Evolutionary conservation across 768 basidiomycete genomes (phyloP), one percentile per base, ranked within the genome.

Genomic region (Hygrophoropsis aurantiaca): DNA sequence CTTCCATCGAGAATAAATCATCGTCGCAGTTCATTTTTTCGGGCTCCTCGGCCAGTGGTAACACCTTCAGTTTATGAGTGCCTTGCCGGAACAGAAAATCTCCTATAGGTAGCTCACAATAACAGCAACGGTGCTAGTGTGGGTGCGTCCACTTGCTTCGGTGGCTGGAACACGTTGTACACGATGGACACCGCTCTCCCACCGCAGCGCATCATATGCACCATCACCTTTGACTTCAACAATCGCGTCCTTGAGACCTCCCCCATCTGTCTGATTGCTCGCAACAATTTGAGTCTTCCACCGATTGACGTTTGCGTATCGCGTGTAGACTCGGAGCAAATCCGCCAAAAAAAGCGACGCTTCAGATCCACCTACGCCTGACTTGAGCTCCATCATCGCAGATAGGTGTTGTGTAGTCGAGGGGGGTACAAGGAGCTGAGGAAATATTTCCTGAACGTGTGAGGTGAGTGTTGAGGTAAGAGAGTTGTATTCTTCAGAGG

Each of bases 141-240:
- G 97, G 23, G 90, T 81, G 40, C 95, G 73, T 5, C 95, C 95
- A 49, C 81, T 83, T 2, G 85, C 73, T 57, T 97, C 95, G 3
- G 94, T 98, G 8, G 82, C 82, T 1, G 97, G 97, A 1, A 98
- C 90, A 34, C 97, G 69, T 69, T 98, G 95, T 0, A 99, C 93
- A 2, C 97, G 77, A 69, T 98, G 97, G 0, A 99, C 93, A 2
- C 97, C 97, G 49, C 88, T 93, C 66, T 99, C 97, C 84, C 87
- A 94, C 30, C 84, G 72, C 44, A 98, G 63, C 1, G 72, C 66
- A 49, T 94, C 94, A 56, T 89, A 97, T 9, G 82, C 84, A 0
- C 87, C 85, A 2, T 77, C 68, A 0, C 91, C 90, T 50, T 84
- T 84, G 11, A 94, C 70, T 58, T 94, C 91, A 8, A 93, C 65